phyloP scores from a whole-genome alignment of 192 early-diverging fungal species.

The Coemansia sp. region DNA sequence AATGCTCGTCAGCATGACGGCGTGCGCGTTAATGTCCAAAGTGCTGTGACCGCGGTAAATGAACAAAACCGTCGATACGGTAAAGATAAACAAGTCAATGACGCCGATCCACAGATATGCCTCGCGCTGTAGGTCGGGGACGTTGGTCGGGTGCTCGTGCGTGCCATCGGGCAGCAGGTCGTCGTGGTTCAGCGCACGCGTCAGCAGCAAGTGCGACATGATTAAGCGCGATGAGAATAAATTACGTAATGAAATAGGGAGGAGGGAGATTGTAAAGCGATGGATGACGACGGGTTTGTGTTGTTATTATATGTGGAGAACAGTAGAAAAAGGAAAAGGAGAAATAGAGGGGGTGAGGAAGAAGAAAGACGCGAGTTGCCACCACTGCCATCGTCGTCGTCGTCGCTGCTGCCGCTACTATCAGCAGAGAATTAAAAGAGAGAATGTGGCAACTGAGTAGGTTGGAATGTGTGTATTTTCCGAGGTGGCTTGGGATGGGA shows the following conservation, averaged over 20 bases:
- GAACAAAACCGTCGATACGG: conserved; percentile 44
- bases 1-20: conserved; percentile 53
- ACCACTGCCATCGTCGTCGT: too few species aligned
- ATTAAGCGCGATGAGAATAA: too few species aligned
- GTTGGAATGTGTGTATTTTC: too few species aligned
- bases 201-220: neutral
- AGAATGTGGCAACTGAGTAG: too few species aligned
- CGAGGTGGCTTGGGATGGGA: too few species aligned
- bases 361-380: too few species aligned
- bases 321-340: too few species aligned
- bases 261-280: neutral
- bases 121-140: conserved; percentile 19
- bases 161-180: conserved; percentile 41
- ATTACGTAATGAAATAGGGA: neutral
- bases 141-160: conserved; percentile 25
- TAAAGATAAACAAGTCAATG: conserved; percentile 45
- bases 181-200: neutral
- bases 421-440: too few species aligned
- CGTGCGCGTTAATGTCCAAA: conserved; percentile 48
- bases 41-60: conserved; percentile 53
- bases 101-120: conserved; percentile 56
- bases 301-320: too few species aligned
- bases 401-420: too few species aligned
- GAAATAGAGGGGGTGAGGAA: too few species aligned
- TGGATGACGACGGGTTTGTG: too few species aligned